These are phyloP conservation scores for Wickerhamomyces kurtzmanii DNA, from an alignment of 805 yeast species.

Conservation along the genomic window DNA sequence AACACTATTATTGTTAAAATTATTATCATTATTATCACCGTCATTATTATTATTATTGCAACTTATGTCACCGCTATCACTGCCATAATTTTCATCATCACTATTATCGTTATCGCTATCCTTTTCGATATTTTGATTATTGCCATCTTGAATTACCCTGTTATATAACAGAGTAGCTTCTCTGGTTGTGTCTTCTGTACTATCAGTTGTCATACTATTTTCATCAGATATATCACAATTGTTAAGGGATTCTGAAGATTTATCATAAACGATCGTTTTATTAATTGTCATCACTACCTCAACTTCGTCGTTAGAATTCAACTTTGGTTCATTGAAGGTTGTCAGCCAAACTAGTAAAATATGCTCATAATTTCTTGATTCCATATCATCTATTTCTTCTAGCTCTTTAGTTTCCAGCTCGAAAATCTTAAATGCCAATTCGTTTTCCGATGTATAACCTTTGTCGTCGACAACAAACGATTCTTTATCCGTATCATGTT, in stretches of 20 bases:
- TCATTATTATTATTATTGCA: neutral
- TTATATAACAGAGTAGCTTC: no score
- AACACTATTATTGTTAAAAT: neutral
- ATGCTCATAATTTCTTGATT: no score
- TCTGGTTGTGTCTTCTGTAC: no score
- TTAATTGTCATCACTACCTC: no score
- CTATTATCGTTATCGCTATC: neutral
- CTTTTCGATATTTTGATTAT: neutral
- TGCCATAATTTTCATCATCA: neutral
- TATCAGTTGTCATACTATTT: no score
- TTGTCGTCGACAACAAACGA: slow-evolving; percentile 5
- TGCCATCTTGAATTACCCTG: neutral
- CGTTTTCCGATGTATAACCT: slow-evolving; percentile 5
- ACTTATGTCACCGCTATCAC: neutral
- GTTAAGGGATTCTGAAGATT: no score
- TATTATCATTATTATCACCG: neutral
- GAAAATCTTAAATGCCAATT: slow-evolving; percentile 5
- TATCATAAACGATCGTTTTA: no score
- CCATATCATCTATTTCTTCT: slow-evolving; percentile 1
- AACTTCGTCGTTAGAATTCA: no score
- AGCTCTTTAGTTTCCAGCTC: slow-evolving; percentile 4
- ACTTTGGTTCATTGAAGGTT: no score
- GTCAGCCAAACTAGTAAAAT: no score
- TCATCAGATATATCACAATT: no score
- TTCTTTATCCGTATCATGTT: neutral